phyloP scores from a whole-genome alignment of 805 yeast genomes.

The Ogataea haglerorum region DNA sequence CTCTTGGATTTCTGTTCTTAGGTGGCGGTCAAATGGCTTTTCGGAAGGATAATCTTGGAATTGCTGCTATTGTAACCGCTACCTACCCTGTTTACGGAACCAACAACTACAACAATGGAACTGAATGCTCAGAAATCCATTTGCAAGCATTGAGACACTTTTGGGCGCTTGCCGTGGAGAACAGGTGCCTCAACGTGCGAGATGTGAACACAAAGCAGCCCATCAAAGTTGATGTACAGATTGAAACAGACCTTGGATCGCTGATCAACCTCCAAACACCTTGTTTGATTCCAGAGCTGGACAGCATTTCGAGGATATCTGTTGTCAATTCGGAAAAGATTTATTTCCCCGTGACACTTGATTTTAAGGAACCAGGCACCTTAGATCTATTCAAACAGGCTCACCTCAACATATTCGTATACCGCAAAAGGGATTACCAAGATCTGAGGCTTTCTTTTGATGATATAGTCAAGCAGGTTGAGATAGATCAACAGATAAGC shows the following conservation, averaged over 20 bases:
- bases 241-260: slow-evolving; percentile 37
- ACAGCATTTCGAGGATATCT: slow-evolving; percentile 44
- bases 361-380: slow-evolving; percentile 38
- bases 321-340: slow-evolving; percentile 39
- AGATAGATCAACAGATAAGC: slow-evolving; percentile 3
- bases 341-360: slow-evolving; percentile 47
- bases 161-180: slow-evolving; percentile 83
- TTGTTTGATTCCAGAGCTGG: slow-evolving; percentile 61
- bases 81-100: slow-evolving; percentile 65
- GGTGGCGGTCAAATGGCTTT: slow-evolving; percentile 94
- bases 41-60: slow-evolving; percentile 54
- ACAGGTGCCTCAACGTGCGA: slow-evolving; percentile 74
- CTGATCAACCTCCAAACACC: slow-evolving; percentile 48
- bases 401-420: slow-evolving; percentile 49
- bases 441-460: slow-evolving; percentile 22
- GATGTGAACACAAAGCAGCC: slow-evolving; percentile 63
- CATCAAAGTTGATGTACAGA: slow-evolving; percentile 41
- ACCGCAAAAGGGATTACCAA: slow-evolving; percentile 42
- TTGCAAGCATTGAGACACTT: slow-evolving; percentile 84
- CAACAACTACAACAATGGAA: slow-evolving; percentile 12
- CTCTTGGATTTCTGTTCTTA: slow-evolving; percentile 81
- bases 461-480: slow-evolving; percentile 13
- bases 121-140: slow-evolving; percentile 52
- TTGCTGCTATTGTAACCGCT: slow-evolving; percentile 68
- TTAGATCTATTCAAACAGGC: slow-evolving; percentile 38